Evolutionary conservation across 2,329 filamentous ascomycete genomes (phyloP).

Genomic region (Cryphonectria parasitica): DNA sequence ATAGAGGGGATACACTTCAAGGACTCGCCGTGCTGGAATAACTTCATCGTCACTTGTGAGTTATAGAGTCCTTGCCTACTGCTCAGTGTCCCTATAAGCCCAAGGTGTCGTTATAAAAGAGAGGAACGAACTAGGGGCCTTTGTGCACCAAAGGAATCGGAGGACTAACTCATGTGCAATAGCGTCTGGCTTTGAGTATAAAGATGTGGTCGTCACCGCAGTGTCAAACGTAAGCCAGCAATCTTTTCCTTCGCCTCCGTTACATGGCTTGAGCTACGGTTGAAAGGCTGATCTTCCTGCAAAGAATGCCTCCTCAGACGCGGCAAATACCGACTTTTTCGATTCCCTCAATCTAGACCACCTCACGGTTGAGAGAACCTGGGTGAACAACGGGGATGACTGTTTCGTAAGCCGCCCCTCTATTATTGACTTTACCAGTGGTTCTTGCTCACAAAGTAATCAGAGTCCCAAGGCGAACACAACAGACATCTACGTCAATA

Average conservation of each 20-base stretch:
- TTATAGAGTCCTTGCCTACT: not conserved
- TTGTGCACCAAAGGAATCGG: too few species aligned
- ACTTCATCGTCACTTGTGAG: conserved; percentile 60
- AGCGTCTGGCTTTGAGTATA: conserved; percentile 32
- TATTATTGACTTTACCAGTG: too few species aligned
- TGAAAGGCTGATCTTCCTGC: not conserved
- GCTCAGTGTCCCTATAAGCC: too few species aligned
- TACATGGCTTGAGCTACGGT: not conserved
- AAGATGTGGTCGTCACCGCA: conserved; percentile 58
- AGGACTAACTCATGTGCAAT: not conserved
- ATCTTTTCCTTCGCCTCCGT: not conserved
- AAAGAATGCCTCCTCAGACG: conserved; percentile 44
- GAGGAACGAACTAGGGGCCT: not conserved
- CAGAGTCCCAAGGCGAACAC: conserved; percentile 61
- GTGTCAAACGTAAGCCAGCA: conserved; percentile 44
- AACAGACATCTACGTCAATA: conserved; percentile 60
- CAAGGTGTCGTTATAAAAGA: not conserved
- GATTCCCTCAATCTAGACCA: conserved; percentile 62
- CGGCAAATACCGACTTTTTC: conserved; percentile 67
- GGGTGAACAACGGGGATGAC: conserved; percentile 61
- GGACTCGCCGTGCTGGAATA: conserved; percentile 67
- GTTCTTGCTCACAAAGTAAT: not conserved
- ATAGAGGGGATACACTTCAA: conserved; percentile 63
- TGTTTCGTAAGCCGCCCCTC: conserved; percentile 47
- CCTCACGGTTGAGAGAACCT: conserved; percentile 53